Evolutionary conservation across 2,329 filamentous ascomycete genomes (phyloP).

Genomic region (Calonectria pseudoturangicola): DNA sequence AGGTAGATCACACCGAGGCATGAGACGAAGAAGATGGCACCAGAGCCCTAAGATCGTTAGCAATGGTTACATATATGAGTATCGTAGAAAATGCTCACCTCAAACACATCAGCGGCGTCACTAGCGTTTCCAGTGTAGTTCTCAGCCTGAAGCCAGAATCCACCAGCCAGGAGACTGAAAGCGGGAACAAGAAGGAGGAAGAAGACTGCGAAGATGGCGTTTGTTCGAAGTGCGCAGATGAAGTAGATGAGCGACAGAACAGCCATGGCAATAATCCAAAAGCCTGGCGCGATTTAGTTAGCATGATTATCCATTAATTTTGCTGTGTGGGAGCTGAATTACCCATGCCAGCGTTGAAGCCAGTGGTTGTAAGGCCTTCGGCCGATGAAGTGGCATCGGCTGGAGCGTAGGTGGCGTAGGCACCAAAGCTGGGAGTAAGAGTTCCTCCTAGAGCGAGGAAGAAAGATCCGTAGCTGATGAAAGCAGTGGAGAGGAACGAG

Average conservation of each 20-base stretch:
- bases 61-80: background rate
- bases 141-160: constrained; percentile 17
- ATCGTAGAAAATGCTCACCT: background rate
- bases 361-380: constrained; percentile 5
- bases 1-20: constrained; percentile 20
- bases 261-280: constrained; percentile 9
- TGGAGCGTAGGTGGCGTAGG: background rate
- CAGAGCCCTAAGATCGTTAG: background rate
- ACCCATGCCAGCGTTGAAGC: constrained; percentile 22
- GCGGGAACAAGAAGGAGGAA: constrained; percentile 18
- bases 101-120: background rate
- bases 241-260: constrained; percentile 13
- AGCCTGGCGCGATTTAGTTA: background rate
- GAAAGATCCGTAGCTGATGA: constrained; percentile 12
- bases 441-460: constrained; percentile 18
- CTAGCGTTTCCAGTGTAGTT: constrained; percentile 14
- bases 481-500: constrained; percentile 7
- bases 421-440: constrained; percentile 11
- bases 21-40: constrained; percentile 13
- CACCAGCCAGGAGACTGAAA: background rate
- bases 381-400: constrained; percentile 12
- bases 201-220: constrained; percentile 3
- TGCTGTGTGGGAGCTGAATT: no score
- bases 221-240: constrained; percentile 16
- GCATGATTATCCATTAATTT: background rate